Evolutionary conservation across 345 rosid species (phyloP).

Genomic region (Salix exigua): DNA sequence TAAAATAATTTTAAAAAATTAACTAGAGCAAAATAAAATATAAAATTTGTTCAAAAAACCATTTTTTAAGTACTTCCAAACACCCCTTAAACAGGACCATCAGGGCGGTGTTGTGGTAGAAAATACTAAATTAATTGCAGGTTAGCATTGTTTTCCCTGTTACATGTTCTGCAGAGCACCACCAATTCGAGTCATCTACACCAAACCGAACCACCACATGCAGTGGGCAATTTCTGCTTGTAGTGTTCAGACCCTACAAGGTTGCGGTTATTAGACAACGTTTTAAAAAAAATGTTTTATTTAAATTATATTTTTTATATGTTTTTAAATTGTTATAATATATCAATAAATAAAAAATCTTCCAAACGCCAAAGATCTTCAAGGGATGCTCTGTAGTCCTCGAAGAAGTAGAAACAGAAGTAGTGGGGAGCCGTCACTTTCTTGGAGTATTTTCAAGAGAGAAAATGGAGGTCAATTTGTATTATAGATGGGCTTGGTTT

Average conservation of each 20-base stretch:
- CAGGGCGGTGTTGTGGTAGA: not conserved
- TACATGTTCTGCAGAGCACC: not conserved
- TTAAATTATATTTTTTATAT: no score
- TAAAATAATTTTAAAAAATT: no score
- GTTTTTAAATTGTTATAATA: no score
- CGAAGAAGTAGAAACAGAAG: constrained; percentile 3
- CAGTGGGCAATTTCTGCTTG: constrained; percentile 1
- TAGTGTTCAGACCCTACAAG: not conserved
- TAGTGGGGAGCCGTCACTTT: constrained; percentile 8
- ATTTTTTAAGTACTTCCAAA: no score
- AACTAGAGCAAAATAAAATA: no score
- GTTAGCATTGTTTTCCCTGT: not conserved
- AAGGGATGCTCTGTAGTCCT: not conserved
- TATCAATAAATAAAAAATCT: no score
- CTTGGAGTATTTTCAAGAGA: not conserved
- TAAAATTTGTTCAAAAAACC: no score
- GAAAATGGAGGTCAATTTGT: no score
- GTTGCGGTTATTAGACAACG: not conserved
- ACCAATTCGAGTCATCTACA: not conserved
- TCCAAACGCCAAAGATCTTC: not conserved
- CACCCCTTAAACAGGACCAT: not conserved
- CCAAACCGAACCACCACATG: constrained; percentile 12
- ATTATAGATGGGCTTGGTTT: not conserved
- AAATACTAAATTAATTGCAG: not conserved
- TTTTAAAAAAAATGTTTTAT: no score